Conservation (phyloP, 805 yeast genomes). For the Myxozyma sirexii region DNA sequence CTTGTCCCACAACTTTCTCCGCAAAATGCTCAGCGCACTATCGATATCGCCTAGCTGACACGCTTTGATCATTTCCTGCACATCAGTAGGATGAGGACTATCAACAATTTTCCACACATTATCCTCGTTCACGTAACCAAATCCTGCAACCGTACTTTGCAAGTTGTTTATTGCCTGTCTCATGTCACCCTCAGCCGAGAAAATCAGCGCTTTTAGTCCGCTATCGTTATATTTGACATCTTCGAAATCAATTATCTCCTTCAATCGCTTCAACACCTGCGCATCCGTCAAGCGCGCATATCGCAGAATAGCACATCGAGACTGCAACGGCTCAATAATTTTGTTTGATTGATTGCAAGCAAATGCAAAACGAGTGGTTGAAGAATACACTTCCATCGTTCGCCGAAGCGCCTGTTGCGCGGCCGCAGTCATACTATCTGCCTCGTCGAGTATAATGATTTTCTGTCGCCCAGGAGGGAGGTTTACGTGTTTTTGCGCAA, state of each 20-base stretch:
- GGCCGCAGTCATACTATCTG: constrained; percentile 95
- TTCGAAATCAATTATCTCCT: constrained; percentile 71
- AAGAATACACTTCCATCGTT: constrained; percentile 94
- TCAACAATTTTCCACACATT: constrained; percentile 95
- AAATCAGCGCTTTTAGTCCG: constrained; percentile 88
- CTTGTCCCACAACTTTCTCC: constrained; percentile 72
- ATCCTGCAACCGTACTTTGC: constrained; percentile 93
- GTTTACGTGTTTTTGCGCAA: constrained; percentile 90
- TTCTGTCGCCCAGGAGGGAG: constrained; percentile 90
- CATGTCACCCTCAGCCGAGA: constrained; percentile 98
- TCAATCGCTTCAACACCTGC: constrained; percentile 75
- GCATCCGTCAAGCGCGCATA: constrained; percentile 80
- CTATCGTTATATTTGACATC: constrained; percentile 78
- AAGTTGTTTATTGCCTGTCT: constrained; percentile 94
- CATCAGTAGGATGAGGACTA: constrained; percentile 89
- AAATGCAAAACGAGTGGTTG: constrained; percentile 96
- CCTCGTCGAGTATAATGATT: constrained; percentile 91
- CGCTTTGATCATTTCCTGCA: constrained; percentile 65
- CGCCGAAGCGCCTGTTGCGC: constrained; percentile 94
- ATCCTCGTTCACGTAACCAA: constrained; percentile 84
- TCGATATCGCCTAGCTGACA: constrained; percentile 56
- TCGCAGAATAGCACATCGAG: constrained; percentile 92
- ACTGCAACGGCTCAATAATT: constrained; percentile 94
- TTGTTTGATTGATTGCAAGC: constrained; percentile 95
- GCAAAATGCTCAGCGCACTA: constrained; percentile 61